phyloP scores from a whole-genome alignment of 768 basidiomycete genomes.

The Auriscalpium microsporum region DNA sequence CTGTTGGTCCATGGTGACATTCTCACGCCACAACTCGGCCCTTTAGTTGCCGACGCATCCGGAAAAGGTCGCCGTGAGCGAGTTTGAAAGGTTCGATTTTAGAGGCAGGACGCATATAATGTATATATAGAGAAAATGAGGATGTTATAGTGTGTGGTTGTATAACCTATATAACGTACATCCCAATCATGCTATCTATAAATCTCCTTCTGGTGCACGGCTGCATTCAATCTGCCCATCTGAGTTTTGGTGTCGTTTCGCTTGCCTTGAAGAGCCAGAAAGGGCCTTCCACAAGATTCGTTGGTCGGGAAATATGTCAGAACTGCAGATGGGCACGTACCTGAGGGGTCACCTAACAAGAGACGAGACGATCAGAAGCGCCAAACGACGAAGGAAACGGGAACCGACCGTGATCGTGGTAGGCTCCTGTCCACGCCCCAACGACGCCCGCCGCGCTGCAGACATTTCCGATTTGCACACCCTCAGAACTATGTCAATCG shows the following conservation, averaged over 20 bases:
- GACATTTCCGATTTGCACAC: constrained; percentile 56
- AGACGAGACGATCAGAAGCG: constrained; percentile 1
- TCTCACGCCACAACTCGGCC: not conserved
- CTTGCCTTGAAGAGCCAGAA: constrained; percentile 59
- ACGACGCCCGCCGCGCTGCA: constrained; percentile 60
- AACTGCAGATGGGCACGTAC: constrained; percentile 28
- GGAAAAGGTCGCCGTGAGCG: no score
- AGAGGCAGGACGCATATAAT: no score
- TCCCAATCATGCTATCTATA: no score
- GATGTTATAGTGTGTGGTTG: no score
- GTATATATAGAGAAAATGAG: no score
- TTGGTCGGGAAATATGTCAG: not conserved
- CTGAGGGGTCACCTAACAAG: constrained; percentile 52
- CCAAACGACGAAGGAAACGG: constrained; percentile 1
- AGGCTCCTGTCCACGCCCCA: constrained; percentile 59
- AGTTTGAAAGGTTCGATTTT: no score
- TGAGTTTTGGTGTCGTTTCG: not conserved
- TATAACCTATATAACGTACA: no score
- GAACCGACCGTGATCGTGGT: constrained; percentile 44
- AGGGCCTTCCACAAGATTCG: constrained; percentile 36
- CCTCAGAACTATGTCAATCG: constrained; percentile 45
- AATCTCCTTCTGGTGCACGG: no score
- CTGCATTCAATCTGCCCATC: not conserved
- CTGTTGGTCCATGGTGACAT: not conserved
- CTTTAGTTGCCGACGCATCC: no score